Conservation (phyloP, 495 filamentous ascomycete genomes). For the Xylaria flabelliformis region DNA sequence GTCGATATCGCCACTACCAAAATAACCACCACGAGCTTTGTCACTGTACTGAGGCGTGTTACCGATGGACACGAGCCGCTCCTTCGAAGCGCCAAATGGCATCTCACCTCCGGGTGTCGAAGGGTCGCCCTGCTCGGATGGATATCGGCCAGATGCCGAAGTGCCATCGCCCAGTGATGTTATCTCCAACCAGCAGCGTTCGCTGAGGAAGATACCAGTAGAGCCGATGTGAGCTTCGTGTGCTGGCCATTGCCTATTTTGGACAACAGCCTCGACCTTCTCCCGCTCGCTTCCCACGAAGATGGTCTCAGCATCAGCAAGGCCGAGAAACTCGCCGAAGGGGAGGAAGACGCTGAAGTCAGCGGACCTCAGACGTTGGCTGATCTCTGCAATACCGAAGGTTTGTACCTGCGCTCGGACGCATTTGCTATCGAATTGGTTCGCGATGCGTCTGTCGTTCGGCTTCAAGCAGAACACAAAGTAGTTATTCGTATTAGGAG, state of each 20-base stretch:
- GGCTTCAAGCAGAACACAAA: constrained; percentile 98
- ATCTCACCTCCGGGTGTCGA: constrained; percentile 41
- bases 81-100: constrained; percentile 70
- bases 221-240: constrained; percentile 91
- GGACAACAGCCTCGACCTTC: constrained; percentile 86
- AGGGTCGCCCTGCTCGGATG: constrained; percentile 53
- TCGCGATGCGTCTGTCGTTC: constrained; percentile 95
- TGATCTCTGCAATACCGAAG: constrained; percentile 96
- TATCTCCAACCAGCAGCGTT: constrained; percentile 91
- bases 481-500: constrained; percentile 85
- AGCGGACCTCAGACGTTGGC: constrained; percentile 85
- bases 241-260: constrained; percentile 86
- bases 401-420: constrained; percentile 94
- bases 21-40: constrained; percentile 77
- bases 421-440: constrained; percentile 98
- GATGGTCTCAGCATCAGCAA: constrained; percentile 80
- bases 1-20: constrained; percentile 83
- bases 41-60: constrained; percentile 73
- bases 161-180: constrained; percentile 72
- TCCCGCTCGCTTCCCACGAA: constrained; percentile 92
- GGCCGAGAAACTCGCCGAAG: constrained; percentile 91
- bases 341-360: constrained; percentile 96
- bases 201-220: constrained; percentile 94
- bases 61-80: constrained; percentile 65
- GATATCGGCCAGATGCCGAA: constrained; percentile 60